Evolutionary conservation across 148 eudicot genomes (phyloP).

Genomic region (Amaranthus palmeri): DNA sequence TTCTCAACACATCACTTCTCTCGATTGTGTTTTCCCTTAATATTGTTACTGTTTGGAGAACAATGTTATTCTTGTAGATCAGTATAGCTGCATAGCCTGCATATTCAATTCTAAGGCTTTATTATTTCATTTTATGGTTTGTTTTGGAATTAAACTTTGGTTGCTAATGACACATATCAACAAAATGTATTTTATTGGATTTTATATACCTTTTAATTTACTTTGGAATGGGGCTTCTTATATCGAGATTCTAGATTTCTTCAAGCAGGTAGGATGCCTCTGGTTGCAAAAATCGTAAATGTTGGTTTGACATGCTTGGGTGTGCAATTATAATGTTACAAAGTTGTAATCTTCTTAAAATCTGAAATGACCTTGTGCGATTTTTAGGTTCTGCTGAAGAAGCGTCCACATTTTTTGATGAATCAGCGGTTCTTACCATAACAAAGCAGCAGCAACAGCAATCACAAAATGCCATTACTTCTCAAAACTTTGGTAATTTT

Average conservation of each 20-base stretch:
- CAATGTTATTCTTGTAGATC: neutral
- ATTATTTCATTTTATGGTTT: too few relatives aligned
- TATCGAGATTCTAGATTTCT: neutral
- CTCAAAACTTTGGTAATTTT: conserved; percentile 35
- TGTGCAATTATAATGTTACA: neutral
- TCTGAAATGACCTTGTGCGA: conserved; percentile 13
- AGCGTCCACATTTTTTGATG: conserved; percentile 70
- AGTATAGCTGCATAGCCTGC: too few relatives aligned
- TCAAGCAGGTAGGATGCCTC: neutral
- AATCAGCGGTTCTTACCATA: conserved; percentile 65
- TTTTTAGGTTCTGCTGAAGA: conserved; percentile 87
- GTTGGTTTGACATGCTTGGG: neutral
- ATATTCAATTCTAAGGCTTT: too few relatives aligned
- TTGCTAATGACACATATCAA: neutral
- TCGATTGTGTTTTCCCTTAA: neutral
- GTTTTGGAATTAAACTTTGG: neutral
- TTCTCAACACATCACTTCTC: too few relatives aligned
- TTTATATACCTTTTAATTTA: neutral
- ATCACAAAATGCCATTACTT: conserved; percentile 32
- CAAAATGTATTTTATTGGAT: neutral
- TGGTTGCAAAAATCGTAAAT: neutral
- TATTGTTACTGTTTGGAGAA: neutral
- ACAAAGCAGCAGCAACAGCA: conserved; percentile 53
- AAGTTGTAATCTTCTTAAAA: neutral
- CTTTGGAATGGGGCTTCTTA: neutral